A percentile compares a stretch with the other conserved stretches of the same genome.
Conservation (phyloP, 2,329 filamentous ascomycete genomes). For the Ceratocystis alfenasii region DNA sequence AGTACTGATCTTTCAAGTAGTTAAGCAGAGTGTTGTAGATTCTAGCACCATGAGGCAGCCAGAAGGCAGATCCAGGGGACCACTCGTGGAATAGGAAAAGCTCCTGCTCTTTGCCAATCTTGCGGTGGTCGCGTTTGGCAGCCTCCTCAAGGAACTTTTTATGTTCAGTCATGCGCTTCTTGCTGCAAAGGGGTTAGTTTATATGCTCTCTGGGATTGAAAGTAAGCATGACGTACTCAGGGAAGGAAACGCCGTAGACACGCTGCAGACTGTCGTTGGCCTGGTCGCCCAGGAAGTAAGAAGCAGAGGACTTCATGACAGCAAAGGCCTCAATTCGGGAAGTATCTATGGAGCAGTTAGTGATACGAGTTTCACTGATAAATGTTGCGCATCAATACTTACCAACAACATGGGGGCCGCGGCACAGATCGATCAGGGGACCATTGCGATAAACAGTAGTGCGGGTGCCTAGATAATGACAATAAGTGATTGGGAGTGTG, state of each 20-base stretch:
- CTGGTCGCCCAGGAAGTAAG: conserved; percentile 73
- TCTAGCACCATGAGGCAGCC: conserved; percentile 80
- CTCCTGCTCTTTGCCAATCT: conserved; percentile 89
- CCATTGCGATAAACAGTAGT: conserved; percentile 94
- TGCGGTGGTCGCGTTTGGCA: conserved; percentile 91
- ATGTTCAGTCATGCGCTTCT: conserved; percentile 87
- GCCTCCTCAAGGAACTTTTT: conserved; percentile 93
- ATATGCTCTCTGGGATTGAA: not conserved
- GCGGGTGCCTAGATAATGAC: conserved; percentile 31
- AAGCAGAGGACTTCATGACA: conserved; percentile 66
- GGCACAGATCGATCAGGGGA: conserved; percentile 86
- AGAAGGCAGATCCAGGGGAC: conserved; percentile 89
- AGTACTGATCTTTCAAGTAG: conserved; percentile 78
- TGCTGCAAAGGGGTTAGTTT: conserved; percentile 32
- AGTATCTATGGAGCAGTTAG: conserved; percentile 42
- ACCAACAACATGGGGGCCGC: conserved; percentile 80
- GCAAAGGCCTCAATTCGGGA: conserved; percentile 89
- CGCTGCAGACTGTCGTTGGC: conserved; percentile 91
- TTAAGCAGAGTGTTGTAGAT: conserved; percentile 83
- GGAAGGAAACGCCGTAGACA: conserved; percentile 90
- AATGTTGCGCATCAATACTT: conserved; percentile 11
- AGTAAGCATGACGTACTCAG: conserved; percentile 16
- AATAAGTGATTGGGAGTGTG: not conserved
- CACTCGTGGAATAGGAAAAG: conserved; percentile 93
- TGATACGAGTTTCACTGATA: not conserved